Base-by-base conservation (phyloP, 1,284 basidiomycete genomes). In the Apiotrichum laibachii region DNA sequence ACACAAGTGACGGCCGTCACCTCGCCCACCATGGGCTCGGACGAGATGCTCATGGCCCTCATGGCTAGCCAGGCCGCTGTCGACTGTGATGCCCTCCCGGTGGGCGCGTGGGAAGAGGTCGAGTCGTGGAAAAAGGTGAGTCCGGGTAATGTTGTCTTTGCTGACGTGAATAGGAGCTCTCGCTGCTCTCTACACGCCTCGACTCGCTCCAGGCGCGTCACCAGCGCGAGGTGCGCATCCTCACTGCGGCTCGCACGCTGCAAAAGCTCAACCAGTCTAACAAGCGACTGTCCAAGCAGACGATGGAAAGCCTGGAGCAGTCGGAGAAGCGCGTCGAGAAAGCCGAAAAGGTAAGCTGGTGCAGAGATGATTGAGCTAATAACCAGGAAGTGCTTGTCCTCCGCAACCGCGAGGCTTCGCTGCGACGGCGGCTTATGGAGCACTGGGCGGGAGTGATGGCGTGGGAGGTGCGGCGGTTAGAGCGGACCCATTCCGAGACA, bases 41-140 rank as follows among this genome's bases (percentile, higher is more conserved):
- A 92, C 68, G 89, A 91, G 67, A 82, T 93, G 55, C 81, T 92
- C 59, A 83, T 92, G 72, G 87, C 87, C 68, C 81, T 95, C 43
- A 80, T 93, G 55, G 88, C 91, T 35, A 90, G 89, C 60, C 90
- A 94, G 78, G 92, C 91, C 5, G 85, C 90, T 34, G 85, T 80
- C 26, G 76, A 78, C 68, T 89, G 88, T 68, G 83, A 88, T 33
- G 83, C 84, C 48, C 88, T 85, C 69, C 84, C 87, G 53, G 85
- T 92, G 22, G 81, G 90, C 48, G 84, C 81, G 64, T 86, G 89
- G 56, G 92, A 95, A 67, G 88, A 92, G 68, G 88, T 92, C n/a
- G 92, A 94, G 65, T 88, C 88, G 53, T 83, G 92, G 67, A 93
- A 92, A 81, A 90, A 90, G 85, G 90, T 89, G 66, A 50, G 82